Evolutionary conservation across 768 basidiomycete genomes (phyloP).

Genomic region (Mycena rosella): DNA sequence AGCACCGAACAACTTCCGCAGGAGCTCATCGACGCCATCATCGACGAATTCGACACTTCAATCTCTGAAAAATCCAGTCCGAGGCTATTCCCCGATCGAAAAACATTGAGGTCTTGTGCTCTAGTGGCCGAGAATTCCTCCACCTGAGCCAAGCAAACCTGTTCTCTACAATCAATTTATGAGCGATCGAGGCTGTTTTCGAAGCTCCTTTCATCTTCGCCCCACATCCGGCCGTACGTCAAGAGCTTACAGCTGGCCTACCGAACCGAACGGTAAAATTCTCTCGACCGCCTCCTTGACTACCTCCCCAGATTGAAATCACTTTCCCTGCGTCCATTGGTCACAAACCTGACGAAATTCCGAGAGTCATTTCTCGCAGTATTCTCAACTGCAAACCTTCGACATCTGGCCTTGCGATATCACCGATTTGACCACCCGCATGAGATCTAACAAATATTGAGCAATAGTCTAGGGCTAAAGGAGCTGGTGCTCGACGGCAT

Average conservation of each 20-base stretch:
- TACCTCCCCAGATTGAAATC: background rate
- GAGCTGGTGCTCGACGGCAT: background rate
- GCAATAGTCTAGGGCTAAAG: background rate
- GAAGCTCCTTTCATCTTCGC: background rate
- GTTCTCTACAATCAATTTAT: background rate
- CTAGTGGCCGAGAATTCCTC: constrained; percentile 10
- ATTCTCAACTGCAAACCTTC: constrained; percentile 3
- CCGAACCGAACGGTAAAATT: background rate
- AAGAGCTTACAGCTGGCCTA: background rate
- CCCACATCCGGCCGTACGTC: background rate
- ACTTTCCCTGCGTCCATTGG: background rate
- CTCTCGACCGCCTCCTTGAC: background rate
- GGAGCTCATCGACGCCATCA: too few relatives aligned
- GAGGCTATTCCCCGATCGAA: background rate
- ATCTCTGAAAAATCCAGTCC: background rate
- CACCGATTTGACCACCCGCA: background rate
- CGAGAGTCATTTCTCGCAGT: background rate
- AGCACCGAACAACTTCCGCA: background rate
- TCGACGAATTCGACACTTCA: constrained; percentile 1
- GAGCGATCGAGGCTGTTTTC: too few relatives aligned
- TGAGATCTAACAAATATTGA: background rate
- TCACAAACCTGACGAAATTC: background rate
- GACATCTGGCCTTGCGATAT: background rate
- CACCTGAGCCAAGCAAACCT: constrained; percentile 9
- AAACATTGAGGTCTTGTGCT: constrained; percentile 1